A percentile compares a stretch with the other conserved stretches of the same genome.
Conservation (phyloP, 192 early-diverging fungal genomes). For the Backusella mclennaniae region DNA sequence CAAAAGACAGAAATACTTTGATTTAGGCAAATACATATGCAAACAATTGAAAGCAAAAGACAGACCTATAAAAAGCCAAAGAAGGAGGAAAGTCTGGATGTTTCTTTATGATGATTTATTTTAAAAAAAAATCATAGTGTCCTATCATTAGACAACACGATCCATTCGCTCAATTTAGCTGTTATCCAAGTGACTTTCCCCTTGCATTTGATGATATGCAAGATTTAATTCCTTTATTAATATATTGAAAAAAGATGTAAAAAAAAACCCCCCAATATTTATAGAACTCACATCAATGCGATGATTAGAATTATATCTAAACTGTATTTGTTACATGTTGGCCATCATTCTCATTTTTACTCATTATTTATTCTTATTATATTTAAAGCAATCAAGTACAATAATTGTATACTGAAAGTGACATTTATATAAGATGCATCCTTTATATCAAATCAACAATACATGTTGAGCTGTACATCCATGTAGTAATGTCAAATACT, state of each 20-base stretch:
- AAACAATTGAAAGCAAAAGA: not conserved
- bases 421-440: no score
- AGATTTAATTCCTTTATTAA: not conserved
- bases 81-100: no score
- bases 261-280: not conserved
- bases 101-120: no score
- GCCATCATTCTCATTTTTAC: no score
- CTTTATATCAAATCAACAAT: no score
- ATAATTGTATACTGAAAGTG: no score
- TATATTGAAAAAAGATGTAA: not conserved
- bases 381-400: no score
- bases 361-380: no score
- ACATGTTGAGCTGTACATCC: no score
- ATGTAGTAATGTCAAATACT: not conserved
- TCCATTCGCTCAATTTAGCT: not conserved
- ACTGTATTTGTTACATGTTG: no score
- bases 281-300: not conserved
- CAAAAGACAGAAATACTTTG: not conserved
- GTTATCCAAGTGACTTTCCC: not conserved
- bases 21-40: not conserved
- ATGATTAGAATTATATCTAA: not conserved
- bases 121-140: not conserved
- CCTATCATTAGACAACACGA: not conserved
- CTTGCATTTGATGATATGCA: not conserved
- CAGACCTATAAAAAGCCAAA: no score